Evolutionary conservation across 2,329 filamentous ascomycete genomes (phyloP), one percentile per base, ranked within the genome.

Genomic region (Bipolaris victoriae): DNA sequence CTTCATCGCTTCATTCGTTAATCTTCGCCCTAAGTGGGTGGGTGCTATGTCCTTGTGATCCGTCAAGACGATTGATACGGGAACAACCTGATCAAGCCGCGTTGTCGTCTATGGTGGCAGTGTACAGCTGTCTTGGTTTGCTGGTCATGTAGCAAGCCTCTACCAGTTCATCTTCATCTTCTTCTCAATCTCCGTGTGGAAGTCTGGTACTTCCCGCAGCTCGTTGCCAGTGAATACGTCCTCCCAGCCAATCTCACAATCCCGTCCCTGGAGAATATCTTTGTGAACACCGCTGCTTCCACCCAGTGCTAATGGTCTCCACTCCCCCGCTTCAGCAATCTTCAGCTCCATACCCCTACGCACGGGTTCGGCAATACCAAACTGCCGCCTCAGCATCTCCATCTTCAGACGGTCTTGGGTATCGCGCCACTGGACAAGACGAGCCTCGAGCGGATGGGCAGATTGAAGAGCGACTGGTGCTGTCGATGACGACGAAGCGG

Each of bases 121-220:
- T 39, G 11, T 13, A 15, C 10, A 13, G 18, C 3, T 7, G 41
- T n/a, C 20, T 18, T 20, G 11, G 15, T 18, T 31, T 31, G n/a
- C 33, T 46, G 26, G n/a, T 11, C 47, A 18, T 33, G 18, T 24
- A 40, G 24, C 41, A 43, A 43, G 9, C 39, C 50, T 63, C 57
- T 69, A 79, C 77, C 82, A 81, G 81, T 75, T 83, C 86, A 97
- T 96, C 84, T 88, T 90, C 78, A 96, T 82, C 84, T 92, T 91
- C 78, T 86, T 86, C 87, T 97, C 94, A 87, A 97, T 92, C 86
- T 98, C 94, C 55, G 91, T 89, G 70, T 97, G 92, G 79, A 97
- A 88, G 51, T 88, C 86, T 22, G 88, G 86, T 40, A 86, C 81
- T 60, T 86, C 84, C 69, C 88, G 84, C 75, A 86, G 84, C 78